These are phyloP conservation scores for Umbelopsis vinacea DNA, from an alignment of 192 early-diverging fungal genomes.

Conservation along the genomic window DNA sequence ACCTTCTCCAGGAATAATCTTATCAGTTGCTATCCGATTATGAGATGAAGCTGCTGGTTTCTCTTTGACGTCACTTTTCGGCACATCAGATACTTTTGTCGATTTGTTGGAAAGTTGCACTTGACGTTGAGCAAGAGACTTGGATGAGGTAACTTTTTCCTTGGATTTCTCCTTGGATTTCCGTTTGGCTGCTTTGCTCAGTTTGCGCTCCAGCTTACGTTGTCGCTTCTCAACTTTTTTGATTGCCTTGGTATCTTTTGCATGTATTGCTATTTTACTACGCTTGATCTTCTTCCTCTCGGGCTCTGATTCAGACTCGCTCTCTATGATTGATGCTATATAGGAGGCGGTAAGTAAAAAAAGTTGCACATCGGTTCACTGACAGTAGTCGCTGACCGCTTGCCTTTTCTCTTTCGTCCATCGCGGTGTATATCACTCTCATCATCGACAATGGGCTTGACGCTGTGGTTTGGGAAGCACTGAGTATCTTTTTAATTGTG, in stretches of 20 bases:
- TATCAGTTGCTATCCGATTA: no score
- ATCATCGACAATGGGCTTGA: not conserved
- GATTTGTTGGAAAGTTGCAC: no score
- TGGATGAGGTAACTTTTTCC: not conserved
- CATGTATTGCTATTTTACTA: not conserved
- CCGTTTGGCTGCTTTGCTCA: not conserved
- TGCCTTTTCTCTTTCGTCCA: slow-evolving; percentile 5
- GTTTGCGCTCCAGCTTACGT: no score
- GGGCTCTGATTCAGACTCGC: not conserved
- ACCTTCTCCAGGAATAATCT: not conserved
- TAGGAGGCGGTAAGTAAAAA: not conserved
- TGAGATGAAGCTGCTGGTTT: not conserved
- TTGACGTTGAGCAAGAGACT: no score
- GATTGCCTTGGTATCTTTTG: not conserved
- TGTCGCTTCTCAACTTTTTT: not conserved
- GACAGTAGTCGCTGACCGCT: not conserved
- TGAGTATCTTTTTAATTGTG: no score
- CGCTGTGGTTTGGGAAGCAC: not conserved
- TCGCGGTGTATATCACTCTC: not conserved
- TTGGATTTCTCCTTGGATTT: not conserved
- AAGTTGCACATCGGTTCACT: not conserved
- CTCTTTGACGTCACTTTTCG: no score
- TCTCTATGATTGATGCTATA: not conserved
- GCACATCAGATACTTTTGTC: no score
- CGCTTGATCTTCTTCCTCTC: not conserved